These are phyloP conservation scores for Auriscalpium microsporum DNA, from an alignment of 768 basidiomycete species.

Conservation along the genomic window DNA sequence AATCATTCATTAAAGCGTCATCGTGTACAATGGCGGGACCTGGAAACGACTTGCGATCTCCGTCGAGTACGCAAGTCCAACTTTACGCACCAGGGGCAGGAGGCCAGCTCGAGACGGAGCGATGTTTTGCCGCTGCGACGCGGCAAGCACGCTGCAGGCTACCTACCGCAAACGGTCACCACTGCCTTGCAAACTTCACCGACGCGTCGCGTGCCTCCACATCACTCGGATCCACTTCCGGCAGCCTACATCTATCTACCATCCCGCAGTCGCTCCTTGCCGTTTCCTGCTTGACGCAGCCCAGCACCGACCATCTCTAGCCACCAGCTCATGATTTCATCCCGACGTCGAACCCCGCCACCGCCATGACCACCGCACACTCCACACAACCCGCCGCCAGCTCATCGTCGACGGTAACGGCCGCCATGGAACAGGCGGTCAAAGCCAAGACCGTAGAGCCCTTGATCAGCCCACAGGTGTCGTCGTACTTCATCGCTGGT, in stretches of 20 bases:
- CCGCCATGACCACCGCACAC: constrained; percentile 8
- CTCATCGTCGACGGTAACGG: background rate
- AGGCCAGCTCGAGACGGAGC: too few relatives aligned
- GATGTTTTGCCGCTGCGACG: too few relatives aligned
- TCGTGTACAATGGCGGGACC: too few relatives aligned
- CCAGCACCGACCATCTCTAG: background rate
- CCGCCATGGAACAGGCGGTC: background rate
- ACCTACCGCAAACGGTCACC: background rate
- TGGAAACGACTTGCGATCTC: too few relatives aligned
- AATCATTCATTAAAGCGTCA: too few relatives aligned
- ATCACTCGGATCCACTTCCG: too few relatives aligned
- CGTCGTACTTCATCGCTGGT: constrained; percentile 47
- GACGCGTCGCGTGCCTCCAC: too few relatives aligned
- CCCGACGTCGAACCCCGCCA: background rate
- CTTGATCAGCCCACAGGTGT: constrained; percentile 27
- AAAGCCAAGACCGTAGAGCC: background rate
- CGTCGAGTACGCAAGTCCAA: too few relatives aligned
- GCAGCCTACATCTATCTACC: background rate
- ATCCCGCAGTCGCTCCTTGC: background rate
- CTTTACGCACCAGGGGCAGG: too few relatives aligned
- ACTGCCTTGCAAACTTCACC: background rate
- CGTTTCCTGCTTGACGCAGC: background rate
- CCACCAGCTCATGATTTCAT: constrained; percentile 8
- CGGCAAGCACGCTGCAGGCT: too few relatives aligned
- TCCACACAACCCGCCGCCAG: constrained; percentile 1